Percentiles rank a stretch among this genome's conserved stretches.
Conservation (phyloP, 2,329 filamentous ascomycete species). For the Stromatinia cepivora region DNA sequence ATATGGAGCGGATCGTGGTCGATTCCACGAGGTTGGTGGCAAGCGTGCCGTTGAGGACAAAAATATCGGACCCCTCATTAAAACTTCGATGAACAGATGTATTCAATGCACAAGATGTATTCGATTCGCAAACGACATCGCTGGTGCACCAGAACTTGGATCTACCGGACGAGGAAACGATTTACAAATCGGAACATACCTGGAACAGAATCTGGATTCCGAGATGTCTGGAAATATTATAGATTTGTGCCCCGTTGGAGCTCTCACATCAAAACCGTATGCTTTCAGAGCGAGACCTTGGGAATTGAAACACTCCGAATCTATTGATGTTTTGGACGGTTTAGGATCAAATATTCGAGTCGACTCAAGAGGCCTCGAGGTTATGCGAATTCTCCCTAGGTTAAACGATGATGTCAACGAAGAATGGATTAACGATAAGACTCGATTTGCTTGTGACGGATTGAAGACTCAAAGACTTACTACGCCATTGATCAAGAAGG, state of each 20-base stretch:
- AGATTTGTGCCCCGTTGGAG: constrained; percentile 95
- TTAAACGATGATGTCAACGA: constrained; percentile 98
- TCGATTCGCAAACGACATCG: constrained; percentile 96
- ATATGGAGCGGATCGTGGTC: constrained; percentile 91
- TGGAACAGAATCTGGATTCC: constrained; percentile 89
- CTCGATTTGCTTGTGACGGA: constrained; percentile 92
- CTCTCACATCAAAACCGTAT: constrained; percentile 94
- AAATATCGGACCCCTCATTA: constrained; percentile 96
- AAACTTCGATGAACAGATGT: constrained; percentile 99
- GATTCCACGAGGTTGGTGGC: constrained; percentile 93
- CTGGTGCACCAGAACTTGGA: constrained; percentile 91
- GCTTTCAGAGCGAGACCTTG: constrained; percentile 95
- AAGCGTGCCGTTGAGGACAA: constrained; percentile 99
- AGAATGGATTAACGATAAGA: constrained; percentile 99
- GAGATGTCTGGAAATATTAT: constrained; percentile 97
- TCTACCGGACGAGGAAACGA: constrained; percentile 95
- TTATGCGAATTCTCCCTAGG: constrained; percentile 90
- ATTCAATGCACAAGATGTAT: constrained; percentile 99
- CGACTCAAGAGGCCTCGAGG: constrained; percentile 89
- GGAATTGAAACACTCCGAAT: constrained; percentile 96
- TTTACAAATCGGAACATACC: constrained; percentile 96
- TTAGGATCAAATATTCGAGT: constrained; percentile 93
- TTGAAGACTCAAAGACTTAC: constrained; percentile 95
- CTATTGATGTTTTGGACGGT: constrained; percentile 89
- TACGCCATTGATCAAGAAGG: constrained; percentile 82